These are phyloP conservation scores for Euphorbia tirucalli DNA, from an alignment of 345 rosid species.

Conservation along the genomic window DNA sequence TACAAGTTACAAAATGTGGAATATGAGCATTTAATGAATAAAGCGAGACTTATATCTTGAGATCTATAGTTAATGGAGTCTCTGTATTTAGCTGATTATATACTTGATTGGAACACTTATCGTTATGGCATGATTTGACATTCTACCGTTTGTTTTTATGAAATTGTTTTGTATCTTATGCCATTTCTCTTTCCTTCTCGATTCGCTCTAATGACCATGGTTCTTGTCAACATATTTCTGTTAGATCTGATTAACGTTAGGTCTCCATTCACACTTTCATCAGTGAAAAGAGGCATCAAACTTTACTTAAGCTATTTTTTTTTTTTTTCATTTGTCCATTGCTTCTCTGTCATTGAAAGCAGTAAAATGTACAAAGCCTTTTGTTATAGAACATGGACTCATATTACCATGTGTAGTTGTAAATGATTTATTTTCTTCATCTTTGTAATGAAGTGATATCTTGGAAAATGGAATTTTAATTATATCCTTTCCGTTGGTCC, in stretches of 20 bases:
- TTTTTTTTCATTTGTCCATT: background rate
- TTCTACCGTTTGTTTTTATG: background rate
- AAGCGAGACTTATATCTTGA: background rate
- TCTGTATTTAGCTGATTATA: background rate
- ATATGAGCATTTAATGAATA: background rate
- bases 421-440: constrained; percentile 5
- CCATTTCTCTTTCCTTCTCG: background rate
- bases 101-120: background rate
- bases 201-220: background rate
- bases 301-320: no score
- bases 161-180: background rate
- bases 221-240: background rate
- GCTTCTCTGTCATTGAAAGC: background rate
- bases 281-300: no score
- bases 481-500: constrained; percentile 4
- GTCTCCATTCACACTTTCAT: no score
- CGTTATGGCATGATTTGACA: no score
- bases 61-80: background rate
- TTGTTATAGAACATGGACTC: background rate
- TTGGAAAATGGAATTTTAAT: constrained; percentile 13
- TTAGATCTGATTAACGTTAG: background rate
- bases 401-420: background rate
- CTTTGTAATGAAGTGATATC: background rate
- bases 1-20: background rate
- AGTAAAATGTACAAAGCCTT: background rate